phyloP scores from a whole-genome alignment of 129 eudicot genomes.

The Flaveria brownii region DNA sequence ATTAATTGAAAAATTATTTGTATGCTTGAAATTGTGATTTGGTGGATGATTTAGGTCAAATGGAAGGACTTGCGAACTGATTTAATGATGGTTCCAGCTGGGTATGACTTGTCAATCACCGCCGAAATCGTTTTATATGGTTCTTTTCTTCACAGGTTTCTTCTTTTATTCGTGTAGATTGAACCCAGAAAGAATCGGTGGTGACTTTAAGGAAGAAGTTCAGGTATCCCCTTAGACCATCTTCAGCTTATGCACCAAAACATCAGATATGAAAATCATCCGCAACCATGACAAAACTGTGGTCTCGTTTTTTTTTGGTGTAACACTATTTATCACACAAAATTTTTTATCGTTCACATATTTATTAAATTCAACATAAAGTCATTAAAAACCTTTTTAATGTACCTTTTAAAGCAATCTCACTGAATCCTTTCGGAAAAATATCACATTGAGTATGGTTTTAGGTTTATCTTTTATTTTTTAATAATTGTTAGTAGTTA shows the following conservation, averaged over 20 bases:
- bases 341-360: background rate
- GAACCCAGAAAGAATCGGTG: conserved; percentile 96
- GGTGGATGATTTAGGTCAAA: conserved; percentile 56
- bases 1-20: background rate
- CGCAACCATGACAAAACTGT: background rate
- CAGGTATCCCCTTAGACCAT: conserved; percentile 49
- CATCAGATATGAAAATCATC: background rate
- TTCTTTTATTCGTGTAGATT: conserved; percentile 48
- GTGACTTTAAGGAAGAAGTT: conserved; percentile 90
- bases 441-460: background rate
- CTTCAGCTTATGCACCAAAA: background rate
- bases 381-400: background rate
- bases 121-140: conserved; percentile 7
- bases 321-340: background rate
- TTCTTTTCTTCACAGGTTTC: conserved; percentile 9
- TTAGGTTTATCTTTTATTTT: background rate
- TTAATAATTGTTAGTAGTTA: background rate
- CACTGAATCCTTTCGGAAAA: background rate
- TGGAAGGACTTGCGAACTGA: conserved; percentile 97
- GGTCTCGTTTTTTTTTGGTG: background rate
- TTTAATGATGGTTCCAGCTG: conserved; percentile 87
- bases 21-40: conserved; percentile 26
- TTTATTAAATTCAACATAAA: background rate
- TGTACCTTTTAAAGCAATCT: background rate
- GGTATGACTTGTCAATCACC: conserved; percentile 51